Evolutionary conservation across 2,329 filamentous ascomycete species (phyloP).

Genomic region (Sphaerulina musiva): DNA sequence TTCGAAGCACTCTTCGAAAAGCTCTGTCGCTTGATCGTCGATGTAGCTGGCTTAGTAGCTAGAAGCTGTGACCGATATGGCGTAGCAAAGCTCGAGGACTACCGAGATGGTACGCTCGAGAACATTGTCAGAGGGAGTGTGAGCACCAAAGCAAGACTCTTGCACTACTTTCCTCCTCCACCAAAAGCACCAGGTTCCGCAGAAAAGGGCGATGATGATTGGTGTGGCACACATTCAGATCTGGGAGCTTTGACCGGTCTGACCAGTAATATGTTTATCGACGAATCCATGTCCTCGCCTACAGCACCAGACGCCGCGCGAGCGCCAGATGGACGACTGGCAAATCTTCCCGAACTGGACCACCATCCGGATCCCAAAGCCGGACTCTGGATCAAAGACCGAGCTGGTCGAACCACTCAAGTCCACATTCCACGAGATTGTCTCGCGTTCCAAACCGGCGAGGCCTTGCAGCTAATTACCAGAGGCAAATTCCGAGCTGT

Average conservation of each 20-base stretch:
- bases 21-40: slow-evolving; percentile 78
- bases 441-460: slow-evolving; percentile 92
- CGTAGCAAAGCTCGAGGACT: slow-evolving; percentile 66
- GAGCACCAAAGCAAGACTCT: slow-evolving; percentile 81
- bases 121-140: slow-evolving; percentile 76
- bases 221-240: slow-evolving; percentile 88
- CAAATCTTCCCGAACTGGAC: slow-evolving; percentile 59
- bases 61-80: slow-evolving; percentile 86
- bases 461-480: slow-evolving; percentile 85
- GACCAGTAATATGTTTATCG: slow-evolving; percentile 92
- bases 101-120: slow-evolving; percentile 73
- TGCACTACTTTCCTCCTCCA: slow-evolving; percentile 77
- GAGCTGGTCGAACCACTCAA: slow-evolving; percentile 75
- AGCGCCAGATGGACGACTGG: not conserved
- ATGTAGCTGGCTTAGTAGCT: slow-evolving; percentile 81
- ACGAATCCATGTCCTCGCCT: slow-evolving; percentile 53
- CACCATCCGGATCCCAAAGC: slow-evolving; percentile 74
- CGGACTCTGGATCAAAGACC: slow-evolving; percentile 89
- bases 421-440: slow-evolving; percentile 86
- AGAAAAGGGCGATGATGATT: slow-evolving; percentile 65
- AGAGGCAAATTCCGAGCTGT: slow-evolving; percentile 87
- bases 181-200: slow-evolving; percentile 33
- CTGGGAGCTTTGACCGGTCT: slow-evolving; percentile 91
- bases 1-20: slow-evolving; percentile 67
- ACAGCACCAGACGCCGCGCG: slow-evolving; percentile 22